These are phyloP conservation scores for Cercospora zeae-maydis DNA, from an alignment of 2,329 filamentous ascomycete genomes.

Conservation along the genomic window DNA sequence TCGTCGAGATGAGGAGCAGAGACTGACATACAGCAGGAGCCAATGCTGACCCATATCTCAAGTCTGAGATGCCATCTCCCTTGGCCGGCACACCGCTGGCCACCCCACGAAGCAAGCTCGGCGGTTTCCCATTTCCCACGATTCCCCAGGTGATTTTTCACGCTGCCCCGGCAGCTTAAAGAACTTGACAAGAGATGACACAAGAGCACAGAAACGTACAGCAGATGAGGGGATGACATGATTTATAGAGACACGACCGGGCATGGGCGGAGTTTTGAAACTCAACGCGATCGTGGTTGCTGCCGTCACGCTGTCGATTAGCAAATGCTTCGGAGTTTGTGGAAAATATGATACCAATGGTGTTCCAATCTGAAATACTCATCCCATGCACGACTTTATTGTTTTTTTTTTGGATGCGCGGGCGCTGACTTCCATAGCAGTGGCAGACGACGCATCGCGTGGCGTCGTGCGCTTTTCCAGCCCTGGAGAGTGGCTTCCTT, in stretches of 20 bases:
- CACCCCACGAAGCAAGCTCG: constrained; percentile 5
- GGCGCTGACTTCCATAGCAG: not conserved
- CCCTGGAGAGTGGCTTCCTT: not conserved
- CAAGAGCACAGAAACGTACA: constrained; percentile 1
- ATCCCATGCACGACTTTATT: not conserved
- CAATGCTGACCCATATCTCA: not conserved
- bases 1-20: not conserved
- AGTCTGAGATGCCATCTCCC: not conserved
- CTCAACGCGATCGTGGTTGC: not conserved
- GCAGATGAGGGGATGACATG: not conserved
- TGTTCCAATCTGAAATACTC: not conserved
- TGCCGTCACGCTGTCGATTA: not conserved
- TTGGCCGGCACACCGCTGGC: constrained; percentile 5
- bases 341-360: constrained; percentile 9
- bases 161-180: constrained; percentile 5
- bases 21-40: not conserved
- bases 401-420: not conserved
- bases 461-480: not conserved
- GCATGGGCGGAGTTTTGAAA: not conserved
- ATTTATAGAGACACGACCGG: constrained; percentile 5
- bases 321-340: not conserved
- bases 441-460: not conserved
- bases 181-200: not conserved
- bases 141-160: constrained; percentile 1
- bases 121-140: constrained; percentile 5